phyloP scores from a whole-genome alignment of 228 moss, liverwort and hornwort genomes.

The Sphagnum magellanicum region DNA sequence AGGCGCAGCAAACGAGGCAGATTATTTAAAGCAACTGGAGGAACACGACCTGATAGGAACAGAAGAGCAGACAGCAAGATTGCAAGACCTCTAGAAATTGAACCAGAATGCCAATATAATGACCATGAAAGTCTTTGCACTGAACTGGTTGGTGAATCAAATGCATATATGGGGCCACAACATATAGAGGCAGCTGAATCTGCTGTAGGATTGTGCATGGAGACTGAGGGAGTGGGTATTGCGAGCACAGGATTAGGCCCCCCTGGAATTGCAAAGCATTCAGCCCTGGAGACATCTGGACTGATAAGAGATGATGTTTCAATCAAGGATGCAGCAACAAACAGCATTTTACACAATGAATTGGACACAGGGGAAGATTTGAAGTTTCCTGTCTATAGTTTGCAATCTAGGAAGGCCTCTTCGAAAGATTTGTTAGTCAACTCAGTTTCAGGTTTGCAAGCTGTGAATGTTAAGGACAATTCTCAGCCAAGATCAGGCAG shows the following conservation, averaged over 20 bases:
- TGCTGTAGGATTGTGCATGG: conserved; percentile 9
- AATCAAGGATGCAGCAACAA: conserved; percentile 15
- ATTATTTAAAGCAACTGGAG: conserved; percentile 24
- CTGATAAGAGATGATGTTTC: conserved; percentile 5
- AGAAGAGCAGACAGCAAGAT: conserved; percentile 32
- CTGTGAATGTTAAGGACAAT: conserved; percentile 18
- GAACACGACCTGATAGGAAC: conserved; percentile 28
- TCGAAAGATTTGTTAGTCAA: conserved; percentile 17
- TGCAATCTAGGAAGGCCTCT: background rate
- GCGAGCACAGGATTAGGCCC: conserved; percentile 12
- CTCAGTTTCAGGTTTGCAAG: conserved; percentile 17
- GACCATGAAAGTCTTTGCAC: conserved; percentile 4
- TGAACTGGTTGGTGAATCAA: background rate
- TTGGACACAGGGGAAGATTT: conserved; percentile 15
- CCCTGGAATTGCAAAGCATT: conserved; percentile 12
- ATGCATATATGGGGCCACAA: background rate
- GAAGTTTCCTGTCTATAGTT: background rate
- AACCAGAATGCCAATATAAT: conserved; percentile 10
- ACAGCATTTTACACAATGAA: conserved; percentile 12
- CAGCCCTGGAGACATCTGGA: background rate
- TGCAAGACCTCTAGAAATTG: conserved; percentile 6
- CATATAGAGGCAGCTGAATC: conserved; percentile 19
- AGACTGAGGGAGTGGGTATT: conserved; percentile 9
- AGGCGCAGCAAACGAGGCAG: conserved; percentile 57
- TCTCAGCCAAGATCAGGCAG: conserved; percentile 18